Evolutionary conservation across 2,329 filamentous ascomycete species (phyloP), one percentile per base, ranked within the genome.

Genomic region (Penicillium aurantiogriseum): DNA sequence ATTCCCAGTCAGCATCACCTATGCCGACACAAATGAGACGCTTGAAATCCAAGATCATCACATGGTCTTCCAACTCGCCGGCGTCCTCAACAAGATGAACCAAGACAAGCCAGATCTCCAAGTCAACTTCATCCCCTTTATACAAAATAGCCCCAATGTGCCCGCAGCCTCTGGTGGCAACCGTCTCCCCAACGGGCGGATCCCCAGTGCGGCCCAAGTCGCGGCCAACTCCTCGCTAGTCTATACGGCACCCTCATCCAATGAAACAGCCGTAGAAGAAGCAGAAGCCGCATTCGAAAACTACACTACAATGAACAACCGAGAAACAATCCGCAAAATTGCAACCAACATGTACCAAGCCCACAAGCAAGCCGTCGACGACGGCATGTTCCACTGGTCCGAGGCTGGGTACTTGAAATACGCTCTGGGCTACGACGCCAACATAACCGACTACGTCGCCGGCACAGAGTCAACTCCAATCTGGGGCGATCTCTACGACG

Each of bases 371-470:
- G 80, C 80, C 3, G 75, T 85, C 1, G 79, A 81, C 2, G 71
- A 79, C 5, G 83, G 82, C 2, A 80, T 85, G 19, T 86, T 88
- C 66, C 76, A 83, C 51, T 89, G 84, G 80, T 88, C 85, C 13
- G 86, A 88, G 63, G 84, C 84, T 23, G 83, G 79, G 1, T 89
- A 86, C 62, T 74, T 88, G 54, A 80, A 81, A 19, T 85, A 88
- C 67, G 80, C 82, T 33, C 77, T 88, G 10, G 80, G 81, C 15
- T 78, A 78, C 15, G 77, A 73, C 39, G 72, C 81, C 11, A 84
- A 86, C 64, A 80, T 81, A 62, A 84, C 81, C 1, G 83, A 88
- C 61, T 74, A 82, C 6, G 78, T 79, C 1, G 79, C 79, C 7
- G 76, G 73, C 21, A 70, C 77, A 2, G 73, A 72, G 0, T 72